These are phyloP conservation scores for Colletotrichum sojae DNA, from an alignment of 2,329 filamentous ascomycete species.

Conservation along the genomic window DNA sequence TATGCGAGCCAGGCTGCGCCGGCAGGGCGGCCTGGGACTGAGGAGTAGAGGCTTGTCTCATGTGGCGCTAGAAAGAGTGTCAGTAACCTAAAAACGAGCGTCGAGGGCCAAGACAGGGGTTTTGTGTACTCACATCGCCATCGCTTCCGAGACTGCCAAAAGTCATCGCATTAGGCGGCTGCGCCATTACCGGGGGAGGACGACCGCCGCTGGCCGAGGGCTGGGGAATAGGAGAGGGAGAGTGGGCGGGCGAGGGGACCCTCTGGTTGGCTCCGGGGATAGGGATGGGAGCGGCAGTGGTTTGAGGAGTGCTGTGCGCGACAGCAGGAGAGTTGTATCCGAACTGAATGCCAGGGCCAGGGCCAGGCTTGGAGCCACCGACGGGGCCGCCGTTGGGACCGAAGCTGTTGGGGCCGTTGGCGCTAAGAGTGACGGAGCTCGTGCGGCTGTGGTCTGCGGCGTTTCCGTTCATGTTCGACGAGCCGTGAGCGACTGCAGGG, in stretches of 20 bases:
- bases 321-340: constrained; percentile 81
- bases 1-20: constrained; percentile 78
- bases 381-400: constrained; percentile 80
- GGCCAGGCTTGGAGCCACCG: constrained; percentile 67
- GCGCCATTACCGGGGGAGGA: constrained; percentile 82
- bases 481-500: constrained; percentile 74
- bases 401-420: constrained; percentile 82
- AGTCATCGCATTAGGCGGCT: constrained; percentile 76
- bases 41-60: constrained; percentile 73
- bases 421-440: constrained; percentile 91
- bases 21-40: constrained; percentile 73
- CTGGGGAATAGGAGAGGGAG: constrained; percentile 93
- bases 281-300: constrained; percentile 68
- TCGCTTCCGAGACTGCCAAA: constrained; percentile 90
- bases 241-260: constrained; percentile 86
- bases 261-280: constrained; percentile 77
- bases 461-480: constrained; percentile 76
- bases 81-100: neutral
- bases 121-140: constrained; percentile 77
- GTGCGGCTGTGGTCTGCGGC: constrained; percentile 84
- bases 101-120: neutral
- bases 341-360: constrained; percentile 77
- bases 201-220: constrained; percentile 87
- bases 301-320: constrained; percentile 77
- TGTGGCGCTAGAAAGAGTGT: constrained; percentile 70